Percentiles rank a stretch among this genome's conserved stretches.
phyloP scores from a whole-genome alignment of 108 stramenopile genomes.

The Skeletonema potamos region DNA sequence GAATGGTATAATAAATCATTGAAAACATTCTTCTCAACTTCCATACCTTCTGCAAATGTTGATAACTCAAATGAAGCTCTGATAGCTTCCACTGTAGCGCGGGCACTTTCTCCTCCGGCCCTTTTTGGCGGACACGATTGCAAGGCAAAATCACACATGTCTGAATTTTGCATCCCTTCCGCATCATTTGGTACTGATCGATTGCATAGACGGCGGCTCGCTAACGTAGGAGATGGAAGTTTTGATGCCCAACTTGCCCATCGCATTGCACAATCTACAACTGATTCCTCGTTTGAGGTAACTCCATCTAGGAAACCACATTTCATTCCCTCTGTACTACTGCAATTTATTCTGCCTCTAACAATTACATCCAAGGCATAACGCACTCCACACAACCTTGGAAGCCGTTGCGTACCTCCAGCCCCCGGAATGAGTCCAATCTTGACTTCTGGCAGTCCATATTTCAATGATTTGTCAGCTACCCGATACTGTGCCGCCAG shows the following conservation, averaged over 20 bases:
- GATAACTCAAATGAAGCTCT: slow-evolving; percentile 59
- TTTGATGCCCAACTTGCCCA: slow-evolving; percentile 67
- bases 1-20: slow-evolving; percentile 59
- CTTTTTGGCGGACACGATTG: slow-evolving; percentile 64
- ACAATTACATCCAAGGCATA: slow-evolving; percentile 85
- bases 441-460: slow-evolving; percentile 94
- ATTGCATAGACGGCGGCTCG: slow-evolving; percentile 50
- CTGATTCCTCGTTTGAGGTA: slow-evolving; percentile 13
- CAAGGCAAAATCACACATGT: slow-evolving; percentile 61
- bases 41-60: slow-evolving; percentile 64
- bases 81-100: slow-evolving; percentile 77
- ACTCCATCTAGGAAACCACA: slow-evolving; percentile 66
- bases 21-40: slow-evolving; percentile 67
- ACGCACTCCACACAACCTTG: slow-evolving; percentile 78
- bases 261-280: slow-evolving; percentile 51
- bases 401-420: slow-evolving; percentile 96
- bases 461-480: slow-evolving; percentile 44
- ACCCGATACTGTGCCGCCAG: slow-evolving; percentile 93
- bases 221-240: slow-evolving; percentile 41
- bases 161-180: slow-evolving; percentile 41
- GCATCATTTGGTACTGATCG: slow-evolving; percentile 41
- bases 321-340: slow-evolving; percentile 51
- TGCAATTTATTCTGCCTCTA: slow-evolving; percentile 66
- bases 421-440: slow-evolving; percentile 97
- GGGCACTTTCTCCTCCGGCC: slow-evolving; percentile 73